phyloP scores from a whole-genome alignment of 1,284 basidiomycete genomes.

The Xerocomus cyaneibrunnescens region DNA sequence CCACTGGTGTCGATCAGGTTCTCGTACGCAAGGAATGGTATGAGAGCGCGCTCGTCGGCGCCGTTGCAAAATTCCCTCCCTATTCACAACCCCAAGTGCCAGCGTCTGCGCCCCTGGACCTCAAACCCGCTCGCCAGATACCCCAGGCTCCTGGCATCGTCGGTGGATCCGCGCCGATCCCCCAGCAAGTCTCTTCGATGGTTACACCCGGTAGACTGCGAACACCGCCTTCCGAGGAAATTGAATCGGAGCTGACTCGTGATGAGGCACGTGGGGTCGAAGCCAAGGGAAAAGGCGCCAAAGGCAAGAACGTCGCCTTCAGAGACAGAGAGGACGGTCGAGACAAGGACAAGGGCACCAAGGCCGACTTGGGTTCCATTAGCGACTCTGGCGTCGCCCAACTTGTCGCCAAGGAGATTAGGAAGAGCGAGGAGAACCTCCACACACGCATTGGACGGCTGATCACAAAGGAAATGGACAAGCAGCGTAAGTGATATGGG shows the following conservation, averaged over 20 bases:
- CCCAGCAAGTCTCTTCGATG: constrained; percentile 17
- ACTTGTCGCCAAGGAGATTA: constrained; percentile 68
- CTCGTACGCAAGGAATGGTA: constrained; percentile 81
- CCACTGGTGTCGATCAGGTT: constrained; percentile 79
- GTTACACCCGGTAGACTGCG: constrained; percentile 46
- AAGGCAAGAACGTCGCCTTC: constrained; percentile 59
- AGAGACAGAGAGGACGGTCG: constrained; percentile 59
- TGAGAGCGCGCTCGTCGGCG: constrained; percentile 56
- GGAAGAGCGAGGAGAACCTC: constrained; percentile 75
- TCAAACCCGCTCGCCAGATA: constrained; percentile 41
- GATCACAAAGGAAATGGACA: constrained; percentile 82
- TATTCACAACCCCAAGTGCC: constrained; percentile 39
- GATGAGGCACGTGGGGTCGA: constrained; percentile 57
- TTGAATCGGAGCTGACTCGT: constrained; percentile 59
- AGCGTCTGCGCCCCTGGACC: constrained; percentile 32
- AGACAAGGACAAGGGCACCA: constrained; percentile 44
- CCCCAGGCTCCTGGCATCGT: constrained; percentile 32
- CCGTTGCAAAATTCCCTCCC: constrained; percentile 63
- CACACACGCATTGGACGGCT: constrained; percentile 70
- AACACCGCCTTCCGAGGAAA: constrained; percentile 72
- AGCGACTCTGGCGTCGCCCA: constrained; percentile 55
- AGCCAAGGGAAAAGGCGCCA: constrained; percentile 49
- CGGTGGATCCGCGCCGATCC: constrained; percentile 12
- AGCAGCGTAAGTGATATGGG: constrained; percentile 60
- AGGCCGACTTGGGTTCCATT: constrained; percentile 44